Base-by-base conservation (phyloP, 2,329 filamentous ascomycete genomes). In the Calycina marina region DNA sequence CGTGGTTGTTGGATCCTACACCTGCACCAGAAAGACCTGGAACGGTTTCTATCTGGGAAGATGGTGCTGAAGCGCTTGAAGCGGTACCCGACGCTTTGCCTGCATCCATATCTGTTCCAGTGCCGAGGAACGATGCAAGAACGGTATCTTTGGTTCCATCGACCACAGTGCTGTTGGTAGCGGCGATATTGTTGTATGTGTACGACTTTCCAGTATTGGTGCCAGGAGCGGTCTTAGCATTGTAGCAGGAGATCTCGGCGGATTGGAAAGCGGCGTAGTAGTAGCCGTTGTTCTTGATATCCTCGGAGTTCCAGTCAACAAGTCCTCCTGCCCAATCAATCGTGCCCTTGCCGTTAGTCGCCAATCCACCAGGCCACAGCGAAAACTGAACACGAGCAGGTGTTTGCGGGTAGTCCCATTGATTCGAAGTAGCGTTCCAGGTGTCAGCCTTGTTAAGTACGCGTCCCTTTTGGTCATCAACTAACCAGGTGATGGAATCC, bases 371-470 rank as follows among this genome's bases (percentile, higher is more conserved):
- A 25, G 90, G 90, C 90, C 90, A 98, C 50, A 98, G 74, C 11
- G 90, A 96, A 31, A 98, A 68, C 63, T 94, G 84, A 32, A 98
- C 71, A 46, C 88, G 82, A 11, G 86, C 61, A 4, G 90, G 90
- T 0, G 86, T 92, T 61, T 96, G 90, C 5, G 90, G 90, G 63
- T 71, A 98, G 48, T 79, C 65, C 67, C 77, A 98, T 56, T 76
- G 75, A 57, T 86, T 78, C 36, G 73, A 60, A 5, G 83, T 92
- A 9, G 64, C 60, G 60, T 98, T 94, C 74, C 78, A 96, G 9
- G 90, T 96, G 22, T 84, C 72, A 11, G 68, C 64, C 52, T 77
- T 76, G 54, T 85, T 66, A 54, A 84, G 65, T 14, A 71, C 77
- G 39, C 90, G 83, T 42, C 77, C 71, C 16, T 76, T 65, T 34